Conservation (phyloP, 257 asterid genomes). For the Avicennia marina region DNA sequence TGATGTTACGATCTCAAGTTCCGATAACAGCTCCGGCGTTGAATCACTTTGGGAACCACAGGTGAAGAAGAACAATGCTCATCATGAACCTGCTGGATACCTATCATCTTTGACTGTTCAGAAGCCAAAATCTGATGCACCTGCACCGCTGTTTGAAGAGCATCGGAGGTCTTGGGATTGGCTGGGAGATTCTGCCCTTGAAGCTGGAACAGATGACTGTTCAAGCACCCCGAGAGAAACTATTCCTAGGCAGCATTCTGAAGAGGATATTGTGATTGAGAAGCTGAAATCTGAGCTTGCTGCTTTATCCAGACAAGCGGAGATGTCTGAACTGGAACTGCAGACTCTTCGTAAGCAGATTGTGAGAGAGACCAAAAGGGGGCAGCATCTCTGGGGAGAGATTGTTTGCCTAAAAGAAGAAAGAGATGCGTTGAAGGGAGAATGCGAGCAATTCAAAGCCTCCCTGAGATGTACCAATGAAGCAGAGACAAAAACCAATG, state of each 20-base stretch:
- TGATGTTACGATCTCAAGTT: too few species aligned
- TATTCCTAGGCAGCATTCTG: conserved; percentile 25
- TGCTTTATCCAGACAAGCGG: conserved; percentile 61
- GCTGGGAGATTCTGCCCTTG: conserved; percentile 56
- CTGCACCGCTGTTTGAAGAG: conserved; percentile 26
- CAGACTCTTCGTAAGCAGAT: conserved; percentile 87
- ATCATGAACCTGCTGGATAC: not conserved
- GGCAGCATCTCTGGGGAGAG: conserved; percentile 57
- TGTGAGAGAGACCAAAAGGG: conserved; percentile 71
- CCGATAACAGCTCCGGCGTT: too few species aligned
- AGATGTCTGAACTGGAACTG: conserved; percentile 72
- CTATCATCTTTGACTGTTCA: conserved; percentile 21
- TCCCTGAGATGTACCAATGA: conserved; percentile 29
- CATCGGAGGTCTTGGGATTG: conserved; percentile 55
- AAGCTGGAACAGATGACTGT: conserved; percentile 46
- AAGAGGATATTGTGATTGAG: conserved; percentile 30
- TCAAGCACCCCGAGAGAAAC: conserved; percentile 45
- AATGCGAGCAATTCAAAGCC: conserved; percentile 48
- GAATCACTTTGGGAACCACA: too few species aligned
- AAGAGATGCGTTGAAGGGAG: conserved; percentile 56
- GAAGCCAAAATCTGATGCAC: conserved; percentile 27
- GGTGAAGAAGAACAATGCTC: too few species aligned
- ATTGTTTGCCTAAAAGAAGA: conserved; percentile 58
- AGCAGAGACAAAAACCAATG: conserved; percentile 26
- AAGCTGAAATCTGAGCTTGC: conserved; percentile 59